Conservation (phyloP, 805 yeast species). For the Cyberlindnera misumaiensis region DNA sequence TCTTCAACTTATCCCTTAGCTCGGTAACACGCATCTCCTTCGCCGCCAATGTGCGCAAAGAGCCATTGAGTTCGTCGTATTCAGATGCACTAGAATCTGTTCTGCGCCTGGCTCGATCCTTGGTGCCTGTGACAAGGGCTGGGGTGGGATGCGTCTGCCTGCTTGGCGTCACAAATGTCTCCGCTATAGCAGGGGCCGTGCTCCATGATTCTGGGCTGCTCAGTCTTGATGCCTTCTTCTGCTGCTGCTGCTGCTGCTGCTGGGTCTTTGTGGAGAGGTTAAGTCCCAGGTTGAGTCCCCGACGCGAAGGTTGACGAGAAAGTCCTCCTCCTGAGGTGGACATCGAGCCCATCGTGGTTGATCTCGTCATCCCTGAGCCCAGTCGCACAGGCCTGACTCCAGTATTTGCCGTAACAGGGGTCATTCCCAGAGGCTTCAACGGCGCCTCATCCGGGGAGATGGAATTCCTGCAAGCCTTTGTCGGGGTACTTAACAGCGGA, state of each 20-base stretch:
- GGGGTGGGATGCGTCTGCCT: neutral
- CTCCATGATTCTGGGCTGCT: neutral
- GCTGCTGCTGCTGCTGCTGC: neutral
- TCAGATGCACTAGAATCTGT: constrained; percentile 13
- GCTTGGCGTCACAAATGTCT: neutral
- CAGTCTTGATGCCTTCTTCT: neutral
- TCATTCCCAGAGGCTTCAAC: constrained; percentile 1
- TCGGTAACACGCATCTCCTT: constrained; percentile 67
- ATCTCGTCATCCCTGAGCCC: constrained; percentile 12
- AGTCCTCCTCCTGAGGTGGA: neutral
- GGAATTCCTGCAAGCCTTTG: constrained; percentile 20
- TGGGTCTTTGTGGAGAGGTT: constrained; percentile 1
- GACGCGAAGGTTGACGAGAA: constrained; percentile 10
- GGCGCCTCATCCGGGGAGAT: constrained; percentile 21
- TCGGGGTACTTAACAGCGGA: constrained; percentile 21
- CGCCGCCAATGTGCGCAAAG: constrained; percentile 53
- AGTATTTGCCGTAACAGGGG: neutral
- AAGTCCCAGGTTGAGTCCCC: constrained; percentile 21
- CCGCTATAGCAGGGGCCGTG: too few species aligned
- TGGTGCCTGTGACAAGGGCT: neutral
- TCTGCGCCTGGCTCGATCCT: constrained; percentile 14
- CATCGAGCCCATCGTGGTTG: constrained; percentile 20
- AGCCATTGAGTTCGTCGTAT: constrained; percentile 40
- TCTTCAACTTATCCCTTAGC: constrained; percentile 44
- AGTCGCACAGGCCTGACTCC: neutral